These are phyloP conservation scores for Bipolaris oryzae DNA, from an alignment of 2,329 filamentous ascomycete genomes.

Conservation along the genomic window DNA sequence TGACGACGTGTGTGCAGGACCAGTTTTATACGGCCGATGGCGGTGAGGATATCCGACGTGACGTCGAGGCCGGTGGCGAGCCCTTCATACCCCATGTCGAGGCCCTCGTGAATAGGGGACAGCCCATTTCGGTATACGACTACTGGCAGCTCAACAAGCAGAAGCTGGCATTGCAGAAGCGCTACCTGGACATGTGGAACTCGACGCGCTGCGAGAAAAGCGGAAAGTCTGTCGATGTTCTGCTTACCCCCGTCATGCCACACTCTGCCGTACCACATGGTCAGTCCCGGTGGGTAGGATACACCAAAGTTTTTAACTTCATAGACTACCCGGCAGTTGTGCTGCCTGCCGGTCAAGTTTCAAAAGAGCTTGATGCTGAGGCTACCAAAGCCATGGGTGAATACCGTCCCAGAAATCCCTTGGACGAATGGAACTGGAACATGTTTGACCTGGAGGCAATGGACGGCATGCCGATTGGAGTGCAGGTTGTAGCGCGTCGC, in stretches of 20 bases:
- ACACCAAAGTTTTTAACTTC: conserved; percentile 68
- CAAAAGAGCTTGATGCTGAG: conserved; percentile 48
- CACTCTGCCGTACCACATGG: conserved; percentile 62
- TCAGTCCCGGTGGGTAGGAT: conserved; percentile 58
- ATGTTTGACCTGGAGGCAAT: conserved; percentile 44
- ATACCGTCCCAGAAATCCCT: conserved; percentile 56
- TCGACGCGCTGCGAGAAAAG: conserved; percentile 50
- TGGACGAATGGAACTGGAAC: conserved; percentile 60
- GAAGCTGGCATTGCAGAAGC: conserved; percentile 61
- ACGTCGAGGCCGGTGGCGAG: conserved; percentile 62
- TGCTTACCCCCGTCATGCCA: conserved; percentile 66
- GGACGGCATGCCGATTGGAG: conserved; percentile 47
- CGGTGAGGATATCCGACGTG: conserved; percentile 65
- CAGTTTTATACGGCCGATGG: conserved; percentile 67
- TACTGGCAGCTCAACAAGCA: conserved; percentile 71
- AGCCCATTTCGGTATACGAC: conserved; percentile 64
- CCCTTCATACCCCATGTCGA: conserved; percentile 59
- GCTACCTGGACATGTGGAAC: conserved; percentile 66
- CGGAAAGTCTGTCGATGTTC: conserved; percentile 59
- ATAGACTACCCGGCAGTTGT: conserved; percentile 66
- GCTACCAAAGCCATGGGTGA: conserved; percentile 34
- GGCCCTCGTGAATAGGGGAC: conserved; percentile 57
- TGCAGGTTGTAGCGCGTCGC: conserved; percentile 46
- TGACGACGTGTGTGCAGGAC: conserved; percentile 51
- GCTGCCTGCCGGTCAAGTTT: conserved; percentile 60